A percentile compares a stretch with the other conserved stretches of the same genome.
phyloP scores from a whole-genome alignment of 495 filamentous ascomycete genomes.

The Lasiosphaeriaceae sp. region DNA sequence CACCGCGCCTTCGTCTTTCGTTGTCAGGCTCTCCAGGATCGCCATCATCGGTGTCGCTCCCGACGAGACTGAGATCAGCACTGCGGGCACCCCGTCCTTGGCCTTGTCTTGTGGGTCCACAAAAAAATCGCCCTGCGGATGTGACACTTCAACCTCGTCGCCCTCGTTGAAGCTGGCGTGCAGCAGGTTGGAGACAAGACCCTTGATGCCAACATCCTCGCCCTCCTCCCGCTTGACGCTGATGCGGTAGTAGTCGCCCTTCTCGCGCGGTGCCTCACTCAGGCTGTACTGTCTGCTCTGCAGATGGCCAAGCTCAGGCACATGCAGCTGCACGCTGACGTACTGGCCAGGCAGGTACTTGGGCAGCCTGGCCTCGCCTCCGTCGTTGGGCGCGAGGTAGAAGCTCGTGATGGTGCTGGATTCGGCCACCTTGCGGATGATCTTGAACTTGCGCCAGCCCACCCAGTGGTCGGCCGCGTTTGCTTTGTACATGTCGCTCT shows the following conservation, averaged over 20 bases:
- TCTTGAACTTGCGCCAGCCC: conserved; percentile 63
- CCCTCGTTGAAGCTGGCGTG: conserved; percentile 58
- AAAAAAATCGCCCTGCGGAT: conserved; percentile 69
- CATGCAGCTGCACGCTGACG: conserved; percentile 55
- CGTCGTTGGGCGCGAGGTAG: conserved; percentile 61
- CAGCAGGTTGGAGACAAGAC: conserved; percentile 66
- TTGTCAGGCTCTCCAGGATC: conserved; percentile 54
- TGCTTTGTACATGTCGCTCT: conserved; percentile 56
- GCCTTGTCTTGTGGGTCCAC: conserved; percentile 36
- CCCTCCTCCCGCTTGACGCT: conserved; percentile 63
- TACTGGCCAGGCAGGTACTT: conserved; percentile 66
- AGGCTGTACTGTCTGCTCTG: conserved; percentile 73
- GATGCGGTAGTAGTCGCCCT: conserved; percentile 59
- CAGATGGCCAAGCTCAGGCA: conserved; percentile 53
- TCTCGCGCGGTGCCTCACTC: conserved; percentile 51
- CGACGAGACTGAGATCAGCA: conserved; percentile 66
- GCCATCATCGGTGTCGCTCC: conserved; percentile 64
- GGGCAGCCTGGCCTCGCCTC: conserved; percentile 46
- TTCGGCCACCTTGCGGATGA: conserved; percentile 57
- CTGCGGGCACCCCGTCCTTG: conserved; percentile 48
- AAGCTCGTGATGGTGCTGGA: conserved; percentile 59
- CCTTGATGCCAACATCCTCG: conserved; percentile 42
- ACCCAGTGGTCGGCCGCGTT: conserved; percentile 50
- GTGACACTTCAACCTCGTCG: conserved; percentile 60
- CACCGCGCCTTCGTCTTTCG: conserved; percentile 9